phyloP scores from a whole-genome alignment of 306 rosid species.

The Amphicarpaea edgeworthii region DNA sequence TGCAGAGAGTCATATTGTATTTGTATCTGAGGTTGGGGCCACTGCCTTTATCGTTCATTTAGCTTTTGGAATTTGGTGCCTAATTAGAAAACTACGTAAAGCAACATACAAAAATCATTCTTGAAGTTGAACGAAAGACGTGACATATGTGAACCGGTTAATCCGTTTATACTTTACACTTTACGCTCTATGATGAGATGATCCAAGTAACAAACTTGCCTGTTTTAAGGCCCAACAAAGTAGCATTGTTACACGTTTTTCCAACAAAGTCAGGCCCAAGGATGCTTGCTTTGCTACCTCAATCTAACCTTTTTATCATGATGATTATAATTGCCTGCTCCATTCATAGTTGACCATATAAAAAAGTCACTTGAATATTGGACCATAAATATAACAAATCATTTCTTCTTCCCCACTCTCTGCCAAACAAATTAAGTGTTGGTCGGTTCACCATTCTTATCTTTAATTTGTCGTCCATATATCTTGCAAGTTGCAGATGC shows the following conservation, averaged over 20 bases:
- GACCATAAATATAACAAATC: no score
- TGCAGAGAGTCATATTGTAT: not conserved
- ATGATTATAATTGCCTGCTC: no score
- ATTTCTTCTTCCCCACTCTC: not conserved
- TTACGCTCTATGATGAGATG: no score
- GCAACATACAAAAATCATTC: not conserved
- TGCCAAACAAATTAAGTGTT: not conserved
- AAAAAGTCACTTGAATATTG: no score
- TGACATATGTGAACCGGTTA: not conserved
- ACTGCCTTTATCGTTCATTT: not conserved
- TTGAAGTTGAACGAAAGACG: not conserved
- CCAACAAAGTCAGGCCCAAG: no score
- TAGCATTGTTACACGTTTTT: no score
- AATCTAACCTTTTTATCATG: no score
- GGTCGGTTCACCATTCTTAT: not conserved
- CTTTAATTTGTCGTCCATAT: not conserved
- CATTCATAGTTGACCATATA: no score
- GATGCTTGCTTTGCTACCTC: no score
- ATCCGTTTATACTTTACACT: not conserved
- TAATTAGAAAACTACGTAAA: not conserved
- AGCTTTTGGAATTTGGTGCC: not conserved
- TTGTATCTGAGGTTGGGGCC: not conserved
- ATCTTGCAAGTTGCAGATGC: constrained; percentile 16
- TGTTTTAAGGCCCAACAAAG: no score
- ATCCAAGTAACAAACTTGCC: no score